Base-by-base conservation (phyloP, 2,329 filamentous ascomycete genomes). In the Ustulina deusta region DNA sequence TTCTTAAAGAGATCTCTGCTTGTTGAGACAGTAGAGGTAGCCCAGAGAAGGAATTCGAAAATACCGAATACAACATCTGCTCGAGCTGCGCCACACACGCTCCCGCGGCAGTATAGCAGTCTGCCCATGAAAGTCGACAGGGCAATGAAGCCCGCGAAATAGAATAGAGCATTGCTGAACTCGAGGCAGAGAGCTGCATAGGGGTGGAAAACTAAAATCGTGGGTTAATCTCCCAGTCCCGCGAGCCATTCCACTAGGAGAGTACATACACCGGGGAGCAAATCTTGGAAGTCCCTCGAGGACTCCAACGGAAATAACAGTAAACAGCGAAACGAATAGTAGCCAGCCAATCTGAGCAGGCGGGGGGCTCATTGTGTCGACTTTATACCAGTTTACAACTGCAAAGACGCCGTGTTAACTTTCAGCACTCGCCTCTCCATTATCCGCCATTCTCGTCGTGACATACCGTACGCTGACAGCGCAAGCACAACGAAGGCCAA, bases 331-430 rank as follows among this genome's bases (percentile, higher is more conserved):
- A 29, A 81, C 81, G 74, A 87, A 86, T 73, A 90, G 78, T 69
- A 90, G 78, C 76, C 89, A 89, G 80, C 84, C 86, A 78, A 90
- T 78, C 69, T 87, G 83, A 3, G 82, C 79, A 0, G 88, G 88
- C n/a, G 87, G 83, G 20, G 82, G 72, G 3, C 83, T 83, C 70
- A 83, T 80, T 74, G 86, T 90, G 73, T 87, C 80, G 67, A 78
- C 80, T 75, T 85, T 82, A 77, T 88, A 89, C 85, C 86, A 90
- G 78, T 89, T 82, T 71, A 85, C 81, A 63, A 90, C 88, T 90
- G 63, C 66, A 38, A 10, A 60, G 10, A 25, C 2, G 17, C 44
- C 11, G 40, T 55, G 57, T 75, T 71, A 75, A 66, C 40, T 20
- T 49, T 11, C 40, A 42, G 42, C 11, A 32, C 17, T 65, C 15